Percentiles rank a stretch among this genome's conserved stretches.
phyloP scores from a whole-genome alignment of 2,329 filamentous ascomycete species.

The Ophiocordyceps sinensis region DNA sequence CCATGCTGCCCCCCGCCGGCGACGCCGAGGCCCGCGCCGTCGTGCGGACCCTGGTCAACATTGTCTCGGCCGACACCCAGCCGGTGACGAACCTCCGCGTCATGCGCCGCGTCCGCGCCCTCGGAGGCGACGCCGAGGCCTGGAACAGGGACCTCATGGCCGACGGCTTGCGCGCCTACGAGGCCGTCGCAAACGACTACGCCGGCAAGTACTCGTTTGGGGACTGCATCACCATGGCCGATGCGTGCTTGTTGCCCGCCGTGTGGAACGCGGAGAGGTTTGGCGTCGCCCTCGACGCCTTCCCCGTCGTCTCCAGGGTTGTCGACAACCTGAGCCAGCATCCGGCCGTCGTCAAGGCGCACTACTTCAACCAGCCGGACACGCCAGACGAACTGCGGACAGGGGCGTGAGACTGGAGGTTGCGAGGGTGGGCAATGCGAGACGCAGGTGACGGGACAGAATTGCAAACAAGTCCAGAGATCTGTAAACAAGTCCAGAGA shows the following conservation, averaged over 20 bases:
- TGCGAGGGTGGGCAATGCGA: too few relatives aligned
- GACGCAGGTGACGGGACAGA: too few relatives aligned
- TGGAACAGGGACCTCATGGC: constrained; percentile 39
- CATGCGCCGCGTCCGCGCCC: constrained; percentile 29
- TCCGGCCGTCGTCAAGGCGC: constrained; percentile 34
- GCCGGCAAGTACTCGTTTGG: constrained; percentile 41
- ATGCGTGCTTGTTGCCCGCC: constrained; percentile 42
- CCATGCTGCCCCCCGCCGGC: constrained; percentile 34
- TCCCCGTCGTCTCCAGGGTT: constrained; percentile 30
- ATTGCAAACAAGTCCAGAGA: too few relatives aligned
- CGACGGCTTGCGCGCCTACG: constrained; percentile 41
- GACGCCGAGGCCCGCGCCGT: constrained; percentile 28
- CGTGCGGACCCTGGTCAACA: constrained; percentile 36
- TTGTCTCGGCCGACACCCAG: constrained; percentile 44
- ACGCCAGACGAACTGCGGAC: constrained; percentile 13
- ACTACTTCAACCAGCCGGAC: constrained; percentile 40
- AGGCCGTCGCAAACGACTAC: constrained; percentile 22
- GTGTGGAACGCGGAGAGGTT: constrained; percentile 41
- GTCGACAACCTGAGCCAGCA: constrained; percentile 29
- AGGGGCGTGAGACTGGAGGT: neutral
- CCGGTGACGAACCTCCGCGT: constrained; percentile 44
- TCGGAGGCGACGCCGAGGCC: constrained; percentile 26
- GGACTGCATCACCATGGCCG: constrained; percentile 40
- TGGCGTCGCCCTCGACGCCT: constrained; percentile 34
- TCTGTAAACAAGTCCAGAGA: too few relatives aligned